Evolutionary conservation across 2,329 filamentous ascomycete species (phyloP).

Genomic region (Aspergillus eucalypticola): DNA sequence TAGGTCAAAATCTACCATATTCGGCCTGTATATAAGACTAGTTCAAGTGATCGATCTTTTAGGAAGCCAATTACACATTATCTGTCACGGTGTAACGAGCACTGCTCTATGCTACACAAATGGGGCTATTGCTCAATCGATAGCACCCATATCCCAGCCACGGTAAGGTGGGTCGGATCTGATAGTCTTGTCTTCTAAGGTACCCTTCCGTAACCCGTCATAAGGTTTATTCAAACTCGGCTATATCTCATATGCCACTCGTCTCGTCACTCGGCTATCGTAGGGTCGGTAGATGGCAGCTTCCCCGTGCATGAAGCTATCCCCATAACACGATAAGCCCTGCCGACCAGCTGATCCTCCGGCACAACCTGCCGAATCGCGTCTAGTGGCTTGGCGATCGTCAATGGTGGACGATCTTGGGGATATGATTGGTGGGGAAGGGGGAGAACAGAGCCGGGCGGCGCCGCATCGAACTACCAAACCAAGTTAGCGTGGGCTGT

Average conservation of each 20-base stretch:
- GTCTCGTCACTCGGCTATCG: not conserved
- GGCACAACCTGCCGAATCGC: constrained; percentile 11
- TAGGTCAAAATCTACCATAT: no score
- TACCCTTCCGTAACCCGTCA: not conserved
- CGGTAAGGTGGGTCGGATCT: not conserved
- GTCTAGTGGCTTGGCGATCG: constrained; percentile 7
- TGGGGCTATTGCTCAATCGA: no score
- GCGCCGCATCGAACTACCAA: constrained; percentile 6
- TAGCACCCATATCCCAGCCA: no score
- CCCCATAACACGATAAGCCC: constrained; percentile 2
- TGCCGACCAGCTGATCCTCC: constrained; percentile 2
- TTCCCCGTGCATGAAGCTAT: not conserved
- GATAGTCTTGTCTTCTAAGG: not conserved
- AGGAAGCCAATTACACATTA: no score
- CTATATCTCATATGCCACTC: not conserved
- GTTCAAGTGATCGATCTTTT: no score
- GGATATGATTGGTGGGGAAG: not conserved
- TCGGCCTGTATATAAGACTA: no score
- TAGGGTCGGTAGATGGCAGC: not conserved
- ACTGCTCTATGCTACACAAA: no score
- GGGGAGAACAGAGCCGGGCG: not conserved
- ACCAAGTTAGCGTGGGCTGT: not conserved
- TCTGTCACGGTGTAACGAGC: no score
- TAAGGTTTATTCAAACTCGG: not conserved
- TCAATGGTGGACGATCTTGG: not conserved